These are phyloP conservation scores for Trypanosoma conorhini DNA, from an alignment of 208 protist species.

Conservation along the genomic window DNA sequence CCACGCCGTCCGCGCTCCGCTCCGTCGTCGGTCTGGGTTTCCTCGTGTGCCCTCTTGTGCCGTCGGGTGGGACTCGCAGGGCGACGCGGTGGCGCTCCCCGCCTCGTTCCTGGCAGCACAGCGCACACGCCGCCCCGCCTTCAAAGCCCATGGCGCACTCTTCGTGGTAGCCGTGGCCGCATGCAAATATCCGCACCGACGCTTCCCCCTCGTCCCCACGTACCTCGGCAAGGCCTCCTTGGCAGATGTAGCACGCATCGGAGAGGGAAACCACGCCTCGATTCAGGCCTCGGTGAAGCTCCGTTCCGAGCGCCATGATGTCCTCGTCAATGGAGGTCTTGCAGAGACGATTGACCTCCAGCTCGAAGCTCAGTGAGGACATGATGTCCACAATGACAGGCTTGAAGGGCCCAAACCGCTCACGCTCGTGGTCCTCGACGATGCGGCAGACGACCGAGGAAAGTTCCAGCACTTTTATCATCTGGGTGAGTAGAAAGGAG, in stretches of 20 bases:
- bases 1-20: not conserved
- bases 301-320: conserved; percentile 36
- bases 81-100: not conserved
- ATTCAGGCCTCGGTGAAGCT: conserved; percentile 47
- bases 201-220: conserved; percentile 10
- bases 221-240: conserved; percentile 25
- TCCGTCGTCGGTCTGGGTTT: not conserved
- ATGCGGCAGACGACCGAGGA: conserved; percentile 50
- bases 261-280: conserved; percentile 48
- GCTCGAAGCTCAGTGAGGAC: conserved; percentile 55
- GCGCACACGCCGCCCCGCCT: conserved; percentile 14
- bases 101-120: conserved; percentile 18
- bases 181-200: conserved; percentile 63
- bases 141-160: conserved; percentile 26
- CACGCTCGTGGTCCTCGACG: conserved; percentile 50
- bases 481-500: conserved; percentile 41
- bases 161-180: conserved; percentile 81
- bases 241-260: conserved; percentile 66
- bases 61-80: not conserved
- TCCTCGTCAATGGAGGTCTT: conserved; percentile 50
- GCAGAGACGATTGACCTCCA: conserved; percentile 53
- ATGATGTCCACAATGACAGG: conserved; percentile 65
- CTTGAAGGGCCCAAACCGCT: conserved; percentile 58
- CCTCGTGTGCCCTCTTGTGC: not conserved
- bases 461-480: conserved; percentile 58